Evolutionary conservation across 345 rosid genomes (phyloP).

Genomic region (Eucalyptus sp.): DNA sequence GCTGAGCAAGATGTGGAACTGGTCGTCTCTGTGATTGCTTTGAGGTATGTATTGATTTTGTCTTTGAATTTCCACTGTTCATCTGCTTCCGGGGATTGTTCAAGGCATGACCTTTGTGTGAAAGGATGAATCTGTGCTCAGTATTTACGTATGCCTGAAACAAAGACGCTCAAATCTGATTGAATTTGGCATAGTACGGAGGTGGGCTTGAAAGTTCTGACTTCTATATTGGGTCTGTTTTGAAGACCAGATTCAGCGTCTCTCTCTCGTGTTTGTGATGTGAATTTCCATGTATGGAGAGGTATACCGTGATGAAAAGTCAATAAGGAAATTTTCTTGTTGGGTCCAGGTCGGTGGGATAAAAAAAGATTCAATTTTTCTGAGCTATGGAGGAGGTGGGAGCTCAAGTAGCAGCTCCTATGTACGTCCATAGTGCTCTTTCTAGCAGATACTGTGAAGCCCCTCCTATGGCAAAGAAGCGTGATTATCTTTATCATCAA

Average conservation of each 20-base stretch:
- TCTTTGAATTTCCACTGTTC: neutral
- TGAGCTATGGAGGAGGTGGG: slow-evolving; percentile 72
- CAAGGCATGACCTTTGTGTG: neutral
- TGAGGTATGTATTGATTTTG: neutral
- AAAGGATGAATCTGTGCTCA: neutral
- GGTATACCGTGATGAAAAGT: neutral
- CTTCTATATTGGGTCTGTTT: neutral
- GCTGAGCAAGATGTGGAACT: neutral
- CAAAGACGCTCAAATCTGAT: neutral
- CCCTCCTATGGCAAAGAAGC: slow-evolving; percentile 45
- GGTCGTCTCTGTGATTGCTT: neutral
- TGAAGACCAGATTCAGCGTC: neutral
- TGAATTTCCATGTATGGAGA: neutral
- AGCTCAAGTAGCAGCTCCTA: slow-evolving; percentile 51
- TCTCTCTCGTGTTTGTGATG: neutral
- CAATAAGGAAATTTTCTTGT: neutral
- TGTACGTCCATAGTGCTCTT: slow-evolving; percentile 44
- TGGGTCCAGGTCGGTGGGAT: neutral
- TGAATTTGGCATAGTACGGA: neutral
- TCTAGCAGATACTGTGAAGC: slow-evolving; percentile 27
- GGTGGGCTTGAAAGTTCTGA: neutral
- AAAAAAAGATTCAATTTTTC: neutral
- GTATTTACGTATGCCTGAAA: neutral
- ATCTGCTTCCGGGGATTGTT: neutral
- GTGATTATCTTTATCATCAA: slow-evolving; percentile 36